Conservation (phyloP, 495 filamentous ascomycete species). For the Neurospora sp. region DNA sequence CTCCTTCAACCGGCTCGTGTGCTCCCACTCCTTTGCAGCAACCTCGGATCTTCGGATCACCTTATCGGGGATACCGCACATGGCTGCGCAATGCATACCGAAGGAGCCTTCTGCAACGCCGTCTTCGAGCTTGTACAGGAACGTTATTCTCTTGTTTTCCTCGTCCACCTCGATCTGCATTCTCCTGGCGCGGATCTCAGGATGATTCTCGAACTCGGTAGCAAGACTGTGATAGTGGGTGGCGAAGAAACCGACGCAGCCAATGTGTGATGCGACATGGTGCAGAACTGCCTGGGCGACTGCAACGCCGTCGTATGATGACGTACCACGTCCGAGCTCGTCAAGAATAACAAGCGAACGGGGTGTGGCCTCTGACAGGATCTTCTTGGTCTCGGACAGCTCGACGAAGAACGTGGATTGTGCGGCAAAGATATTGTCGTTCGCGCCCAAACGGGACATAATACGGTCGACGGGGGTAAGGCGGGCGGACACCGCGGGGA, state of each 20-base stretch:
- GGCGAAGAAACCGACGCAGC: constrained; percentile 92
- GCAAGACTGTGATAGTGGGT: constrained; percentile 96
- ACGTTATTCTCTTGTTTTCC: constrained; percentile 70
- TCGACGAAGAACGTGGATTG: constrained; percentile 99
- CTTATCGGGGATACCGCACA: constrained; percentile 84
- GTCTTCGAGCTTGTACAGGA: constrained; percentile 88
- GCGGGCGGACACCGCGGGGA: constrained; percentile 73
- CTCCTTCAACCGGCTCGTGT: constrained; percentile 81
- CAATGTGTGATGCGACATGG: constrained; percentile 86
- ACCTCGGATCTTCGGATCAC: constrained; percentile 80
- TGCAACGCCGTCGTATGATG: constrained; percentile 88
- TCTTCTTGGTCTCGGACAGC: constrained; percentile 96
- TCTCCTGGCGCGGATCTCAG: constrained; percentile 72
- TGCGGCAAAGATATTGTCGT: constrained; percentile 98
- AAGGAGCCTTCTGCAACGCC: constrained; percentile 96
- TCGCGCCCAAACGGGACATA: constrained; percentile 96
- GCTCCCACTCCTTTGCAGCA: constrained; percentile 92
- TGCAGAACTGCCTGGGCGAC: constrained; percentile 95
- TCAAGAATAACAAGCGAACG: constrained; percentile 96
- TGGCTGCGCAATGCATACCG: constrained; percentile 97
- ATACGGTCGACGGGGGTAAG: constrained; percentile 92
- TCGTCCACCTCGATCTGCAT: constrained; percentile 96
- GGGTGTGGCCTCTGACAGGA: constrained; percentile 87
- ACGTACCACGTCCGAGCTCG: constrained; percentile 91
- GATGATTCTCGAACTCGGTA: constrained; percentile 77